Evolutionary conservation across 345 rosid genomes (phyloP).

Genomic region (Salix dunnii): DNA sequence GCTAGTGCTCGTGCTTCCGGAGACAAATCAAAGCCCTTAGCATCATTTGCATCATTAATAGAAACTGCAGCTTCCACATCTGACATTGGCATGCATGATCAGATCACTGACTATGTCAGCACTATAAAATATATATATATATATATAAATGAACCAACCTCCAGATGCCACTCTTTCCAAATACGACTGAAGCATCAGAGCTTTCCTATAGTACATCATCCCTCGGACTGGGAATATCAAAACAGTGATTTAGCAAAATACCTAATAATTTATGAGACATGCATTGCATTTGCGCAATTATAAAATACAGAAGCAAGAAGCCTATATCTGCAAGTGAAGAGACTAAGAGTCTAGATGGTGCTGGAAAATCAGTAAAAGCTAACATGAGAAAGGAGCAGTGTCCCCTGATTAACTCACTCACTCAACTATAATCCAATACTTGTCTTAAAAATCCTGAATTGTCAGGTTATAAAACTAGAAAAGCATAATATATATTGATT

Average conservation of each 20-base stretch:
- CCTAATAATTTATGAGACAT: not conserved
- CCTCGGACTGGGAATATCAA: conserved; percentile 76
- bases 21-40: conserved; percentile 82
- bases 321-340: not conserved
- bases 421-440: no score
- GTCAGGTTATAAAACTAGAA: no score
- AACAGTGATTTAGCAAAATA: not conserved
- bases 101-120: conserved; percentile 17
- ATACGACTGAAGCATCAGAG: conserved; percentile 88
- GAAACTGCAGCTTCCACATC: conserved; percentile 62
- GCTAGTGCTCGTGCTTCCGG: conserved; percentile 90
- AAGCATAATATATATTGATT: no score
- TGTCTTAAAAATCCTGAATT: no score
- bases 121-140: no score
- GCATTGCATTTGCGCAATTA: not conserved
- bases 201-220: conserved; percentile 99
- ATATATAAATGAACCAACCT: conserved; percentile 46
- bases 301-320: not conserved
- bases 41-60: conserved; percentile 47
- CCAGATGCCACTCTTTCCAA: conserved; percentile 63
- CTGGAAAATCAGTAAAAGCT: no score
- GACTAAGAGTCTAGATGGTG: not conserved
- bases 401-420: no score
- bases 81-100: conserved; percentile 31
- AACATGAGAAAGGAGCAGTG: no score